Evolutionary conservation across 140 eudicot species (phyloP).

Genomic region (Senecio squalidus): DNA sequence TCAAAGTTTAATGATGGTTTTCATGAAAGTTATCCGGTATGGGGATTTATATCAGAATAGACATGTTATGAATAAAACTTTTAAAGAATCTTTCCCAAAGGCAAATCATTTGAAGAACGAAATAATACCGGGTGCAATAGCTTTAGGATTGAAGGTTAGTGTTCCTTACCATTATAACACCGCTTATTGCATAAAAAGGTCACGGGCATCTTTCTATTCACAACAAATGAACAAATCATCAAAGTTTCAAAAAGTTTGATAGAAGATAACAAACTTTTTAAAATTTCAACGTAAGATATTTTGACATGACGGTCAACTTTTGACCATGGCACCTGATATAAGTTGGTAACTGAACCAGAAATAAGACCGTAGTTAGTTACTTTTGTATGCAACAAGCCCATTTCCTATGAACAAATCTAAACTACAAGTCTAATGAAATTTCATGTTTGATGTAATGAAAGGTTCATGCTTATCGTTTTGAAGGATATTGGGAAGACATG

Average conservation of each 20-base stretch:
- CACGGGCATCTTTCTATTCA: no score
- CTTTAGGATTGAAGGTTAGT: slow-evolving; percentile 85
- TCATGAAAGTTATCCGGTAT: slow-evolving; percentile 42
- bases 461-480: slow-evolving; percentile 66
- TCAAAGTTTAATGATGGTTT: slow-evolving; percentile 10
- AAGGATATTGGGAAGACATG: slow-evolving; percentile 92
- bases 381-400: no score
- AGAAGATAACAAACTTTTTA: no score
- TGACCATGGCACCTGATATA: no score
- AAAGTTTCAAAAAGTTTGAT: no score
- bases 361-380: no score
- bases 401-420: not conserved
- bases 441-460: slow-evolving; percentile 20
- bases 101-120: slow-evolving; percentile 68
- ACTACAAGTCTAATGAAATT: not conserved
- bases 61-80: slow-evolving; percentile 57
- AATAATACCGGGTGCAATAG: slow-evolving; percentile 81
- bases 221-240: no score
- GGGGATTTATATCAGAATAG: slow-evolving; percentile 83
- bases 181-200: not conserved
- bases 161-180: not conserved
- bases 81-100: slow-evolving; percentile 55
- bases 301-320: no score
- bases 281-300: no score
- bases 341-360: no score